phyloP scores from a whole-genome alignment of 106 monocot species.

The Triglochin maritima region DNA sequence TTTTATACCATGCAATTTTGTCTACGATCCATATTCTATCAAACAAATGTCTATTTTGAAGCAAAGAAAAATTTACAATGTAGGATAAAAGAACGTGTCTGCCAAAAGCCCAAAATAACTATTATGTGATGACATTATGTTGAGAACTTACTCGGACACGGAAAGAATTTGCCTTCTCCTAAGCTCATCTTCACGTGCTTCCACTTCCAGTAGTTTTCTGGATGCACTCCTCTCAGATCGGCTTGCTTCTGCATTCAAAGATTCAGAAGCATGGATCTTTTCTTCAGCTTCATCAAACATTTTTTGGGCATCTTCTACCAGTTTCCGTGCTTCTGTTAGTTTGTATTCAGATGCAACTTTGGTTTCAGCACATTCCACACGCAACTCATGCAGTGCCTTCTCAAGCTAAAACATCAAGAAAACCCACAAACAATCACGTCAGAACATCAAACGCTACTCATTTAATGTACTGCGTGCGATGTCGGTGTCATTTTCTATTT shows the following conservation, averaged over 20 bases:
- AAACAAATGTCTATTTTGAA: no score
- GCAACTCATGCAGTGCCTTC: slow-evolving; percentile 77
- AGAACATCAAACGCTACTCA: neutral
- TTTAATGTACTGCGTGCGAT: no score
- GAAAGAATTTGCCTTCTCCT: slow-evolving; percentile 44
- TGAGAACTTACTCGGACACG: slow-evolving; percentile 44
- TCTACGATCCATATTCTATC: no score
- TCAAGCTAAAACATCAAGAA: slow-evolving; percentile 45
- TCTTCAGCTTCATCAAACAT: slow-evolving; percentile 63
- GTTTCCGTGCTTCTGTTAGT: slow-evolving; percentile 48
- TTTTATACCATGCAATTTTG: no score
- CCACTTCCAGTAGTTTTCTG: slow-evolving; percentile 75
- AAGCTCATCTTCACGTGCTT: slow-evolving; percentile 84
- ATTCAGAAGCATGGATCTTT: slow-evolving; percentile 41
- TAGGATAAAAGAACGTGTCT: no score
- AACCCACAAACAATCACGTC: neutral
- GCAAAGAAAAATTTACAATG: no score
- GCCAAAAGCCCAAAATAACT: no score
- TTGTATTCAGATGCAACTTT: slow-evolving; percentile 70
- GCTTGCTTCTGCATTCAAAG: slow-evolving; percentile 56
- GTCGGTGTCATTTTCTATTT: no score
- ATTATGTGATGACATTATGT: no score
- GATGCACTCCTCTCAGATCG: slow-evolving; percentile 35
- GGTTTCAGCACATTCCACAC: slow-evolving; percentile 72
- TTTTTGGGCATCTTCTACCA: slow-evolving; percentile 46